Evolutionary conservation across 495 filamentous ascomycete species (phyloP).

Genomic region (Neurospora sp.): DNA sequence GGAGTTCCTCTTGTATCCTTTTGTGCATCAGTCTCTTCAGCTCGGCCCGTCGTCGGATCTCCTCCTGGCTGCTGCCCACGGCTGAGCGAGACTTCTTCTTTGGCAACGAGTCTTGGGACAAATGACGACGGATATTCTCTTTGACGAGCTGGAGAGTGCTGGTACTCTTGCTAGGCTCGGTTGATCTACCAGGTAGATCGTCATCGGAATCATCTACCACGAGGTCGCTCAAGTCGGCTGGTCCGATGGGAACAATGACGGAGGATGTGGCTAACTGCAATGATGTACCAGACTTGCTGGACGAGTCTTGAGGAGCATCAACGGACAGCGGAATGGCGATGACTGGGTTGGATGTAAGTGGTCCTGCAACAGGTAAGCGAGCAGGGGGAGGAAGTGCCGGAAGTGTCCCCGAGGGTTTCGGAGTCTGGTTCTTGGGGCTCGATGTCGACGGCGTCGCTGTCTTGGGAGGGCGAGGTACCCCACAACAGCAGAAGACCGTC

Average conservation of each 20-base stretch:
- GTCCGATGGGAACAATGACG: constrained; percentile 7
- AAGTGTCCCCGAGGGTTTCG: constrained; percentile 9
- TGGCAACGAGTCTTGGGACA: constrained; percentile 33
- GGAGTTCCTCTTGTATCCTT: constrained; percentile 42
- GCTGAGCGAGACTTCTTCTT: constrained; percentile 29
- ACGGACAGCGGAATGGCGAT: neutral
- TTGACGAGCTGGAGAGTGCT: constrained; percentile 28
- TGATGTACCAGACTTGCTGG: constrained; percentile 6
- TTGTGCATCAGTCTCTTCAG: constrained; percentile 39
- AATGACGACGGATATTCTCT: constrained; percentile 33
- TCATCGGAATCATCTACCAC: constrained; percentile 34
- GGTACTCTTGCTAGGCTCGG: constrained; percentile 18
- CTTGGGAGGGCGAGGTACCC: constrained; percentile 20
- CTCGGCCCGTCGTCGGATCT: constrained; percentile 39
- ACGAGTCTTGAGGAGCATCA: neutral
- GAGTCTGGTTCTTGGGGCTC: constrained; percentile 1
- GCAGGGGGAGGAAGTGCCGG: constrained; percentile 11
- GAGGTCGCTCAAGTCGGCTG: constrained; percentile 18
- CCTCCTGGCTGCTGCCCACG: constrained; percentile 36
- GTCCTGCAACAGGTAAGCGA: constrained; percentile 11
- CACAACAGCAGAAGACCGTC: constrained; percentile 32
- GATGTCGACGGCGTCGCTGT: constrained; percentile 13
- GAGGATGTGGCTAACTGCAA: neutral
- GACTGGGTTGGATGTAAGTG: constrained; percentile 14
- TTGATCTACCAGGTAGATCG: constrained; percentile 8